Conservation (phyloP, 2,329 filamentous ascomycete genomes). For the Alternaria triticimaculans region DNA sequence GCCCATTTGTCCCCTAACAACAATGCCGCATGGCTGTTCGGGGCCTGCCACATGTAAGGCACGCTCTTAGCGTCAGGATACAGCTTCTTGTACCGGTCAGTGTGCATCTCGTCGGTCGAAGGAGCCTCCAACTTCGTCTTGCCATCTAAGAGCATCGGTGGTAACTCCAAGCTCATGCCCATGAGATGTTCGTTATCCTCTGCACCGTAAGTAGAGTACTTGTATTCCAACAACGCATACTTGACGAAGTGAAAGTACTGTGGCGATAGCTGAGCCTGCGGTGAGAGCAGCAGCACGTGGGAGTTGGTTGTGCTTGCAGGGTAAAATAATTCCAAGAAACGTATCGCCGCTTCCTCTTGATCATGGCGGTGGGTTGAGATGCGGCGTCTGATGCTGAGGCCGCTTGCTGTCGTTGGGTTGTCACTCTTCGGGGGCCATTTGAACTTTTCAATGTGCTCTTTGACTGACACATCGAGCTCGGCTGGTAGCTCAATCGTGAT, state of each 20-base stretch:
- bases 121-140: slow-evolving; percentile 62
- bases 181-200: slow-evolving; percentile 65
- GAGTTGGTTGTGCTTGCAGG: slow-evolving; percentile 68
- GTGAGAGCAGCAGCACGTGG: slow-evolving; percentile 84
- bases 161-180: slow-evolving; percentile 81
- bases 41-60: slow-evolving; percentile 84
- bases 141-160: slow-evolving; percentile 68
- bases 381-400: slow-evolving; percentile 75
- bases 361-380: slow-evolving; percentile 67
- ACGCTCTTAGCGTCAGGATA: slow-evolving; percentile 48
- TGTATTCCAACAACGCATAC: slow-evolving; percentile 78
- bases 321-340: slow-evolving; percentile 88
- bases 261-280: slow-evolving; percentile 78
- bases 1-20: slow-evolving; percentile 87
- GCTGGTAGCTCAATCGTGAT: slow-evolving; percentile 85
- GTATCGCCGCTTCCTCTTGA: slow-evolving; percentile 73
- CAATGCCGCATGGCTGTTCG: slow-evolving; percentile 80
- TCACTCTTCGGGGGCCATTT: slow-evolving; percentile 66
- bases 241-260: slow-evolving; percentile 87
- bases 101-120: slow-evolving; percentile 45
- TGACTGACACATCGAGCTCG: slow-evolving; percentile 69
- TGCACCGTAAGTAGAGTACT: slow-evolving; percentile 65
- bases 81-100: slow-evolving; percentile 35
- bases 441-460: slow-evolving; percentile 68
- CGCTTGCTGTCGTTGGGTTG: slow-evolving; percentile 42